Base-by-base conservation (phyloP, 805 yeast species). In the Ogataea parapolymorpha region DNA sequence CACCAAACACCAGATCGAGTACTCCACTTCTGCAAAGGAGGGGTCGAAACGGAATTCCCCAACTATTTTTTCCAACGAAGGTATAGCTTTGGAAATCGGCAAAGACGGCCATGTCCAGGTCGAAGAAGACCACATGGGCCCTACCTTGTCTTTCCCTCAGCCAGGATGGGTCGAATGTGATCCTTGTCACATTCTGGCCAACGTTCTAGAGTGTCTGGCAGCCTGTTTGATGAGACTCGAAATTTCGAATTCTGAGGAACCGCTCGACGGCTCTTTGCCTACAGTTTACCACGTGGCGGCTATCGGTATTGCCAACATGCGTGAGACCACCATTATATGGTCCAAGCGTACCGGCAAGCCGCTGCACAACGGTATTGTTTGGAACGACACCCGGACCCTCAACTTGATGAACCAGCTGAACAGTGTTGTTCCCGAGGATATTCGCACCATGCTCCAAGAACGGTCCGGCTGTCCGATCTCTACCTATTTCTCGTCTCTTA, bases 151-250 rank as follows among this genome's bases (percentile, higher is more conserved):
- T 45, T 84, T 81, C 61, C 91, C 93, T 2, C 75, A 78, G 49
- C 89, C 91, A 2, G 93, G 95, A 24, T 89, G 96, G 96, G 93
- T 88, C 26, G 96, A 90, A 67, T 89, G 93, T 65, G 84, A 85
- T 70, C 96, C 96, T 9, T 75, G 76, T 37, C 89, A 83, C 61
- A 80, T 90, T 33, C 71, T 88, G 51, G 83, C 82, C 48, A 83
- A 88, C 55, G 90, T 89, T 20, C 73, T 82, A 28, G 84, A 82
- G 57, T 90, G 97, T 68, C 67, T 90, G 26, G 80, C 80, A 33
- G 79, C 80, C 17, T 78, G 85, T 55, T 64, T 81, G 50, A 68
- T 74, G 31, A 67, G 79, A 22, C 66, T 83, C 52, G 72, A 82
- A 46, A 70, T 69, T 41, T 60, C 79, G 51, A 82, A 83, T 64